A percentile compares a stretch with the other conserved stretches of the same genome.
Conservation (phyloP, 2,329 filamentous ascomycete species). For the Aspergillus luchuensis region DNA sequence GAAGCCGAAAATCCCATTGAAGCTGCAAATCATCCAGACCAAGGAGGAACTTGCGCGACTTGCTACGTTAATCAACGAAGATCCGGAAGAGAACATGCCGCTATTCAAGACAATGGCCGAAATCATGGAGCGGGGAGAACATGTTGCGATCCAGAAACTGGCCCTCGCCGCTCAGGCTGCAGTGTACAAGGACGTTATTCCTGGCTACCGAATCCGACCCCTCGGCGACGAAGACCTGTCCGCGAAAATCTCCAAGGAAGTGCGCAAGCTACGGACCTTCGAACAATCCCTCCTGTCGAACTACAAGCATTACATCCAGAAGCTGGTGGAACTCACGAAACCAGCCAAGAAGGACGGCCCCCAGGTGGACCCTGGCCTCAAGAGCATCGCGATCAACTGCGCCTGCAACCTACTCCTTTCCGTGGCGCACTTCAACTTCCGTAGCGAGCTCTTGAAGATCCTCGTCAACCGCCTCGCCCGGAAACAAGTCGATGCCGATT, state of each 20-base stretch:
- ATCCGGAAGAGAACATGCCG: constrained; percentile 85
- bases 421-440: constrained; percentile 97
- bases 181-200: constrained; percentile 94
- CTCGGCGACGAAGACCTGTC: constrained; percentile 71
- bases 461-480: constrained; percentile 79
- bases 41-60: constrained; percentile 91
- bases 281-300: constrained; percentile 84
- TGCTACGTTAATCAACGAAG: constrained; percentile 79
- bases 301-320: constrained; percentile 82
- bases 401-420: constrained; percentile 76
- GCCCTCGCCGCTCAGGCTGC: constrained; percentile 83
- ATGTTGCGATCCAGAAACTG: constrained; percentile 78
- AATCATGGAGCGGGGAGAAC: constrained; percentile 63
- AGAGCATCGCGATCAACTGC: constrained; percentile 79
- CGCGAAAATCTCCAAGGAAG: constrained; percentile 88
- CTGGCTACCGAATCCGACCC: constrained; percentile 90
- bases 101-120: constrained; percentile 76
- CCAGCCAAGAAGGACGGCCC: constrained; percentile 45
- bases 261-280: constrained; percentile 76
- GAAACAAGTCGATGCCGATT: constrained; percentile 71
- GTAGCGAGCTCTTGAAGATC: constrained; percentile 82
- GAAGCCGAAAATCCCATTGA: constrained; percentile 67
- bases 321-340: constrained; percentile 69
- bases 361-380: constrained; percentile 51
- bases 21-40: constrained; percentile 78